Evolutionary conservation across 75 land plant genomes (phyloP), one percentile per base, ranked within the genome.

Genomic region (Pseudotsuga menziesii): DNA sequence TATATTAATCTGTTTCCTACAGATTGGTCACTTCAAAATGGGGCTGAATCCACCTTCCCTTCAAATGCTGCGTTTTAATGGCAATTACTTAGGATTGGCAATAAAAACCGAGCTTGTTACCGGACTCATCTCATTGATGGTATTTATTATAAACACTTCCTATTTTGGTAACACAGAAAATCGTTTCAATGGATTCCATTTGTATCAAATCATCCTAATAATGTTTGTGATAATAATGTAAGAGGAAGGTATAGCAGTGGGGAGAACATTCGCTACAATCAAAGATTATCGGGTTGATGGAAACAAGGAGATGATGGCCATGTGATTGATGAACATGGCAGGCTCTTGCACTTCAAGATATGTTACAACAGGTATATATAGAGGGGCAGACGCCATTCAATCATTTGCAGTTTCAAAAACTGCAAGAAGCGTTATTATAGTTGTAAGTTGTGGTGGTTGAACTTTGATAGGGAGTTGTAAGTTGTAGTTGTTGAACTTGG

Each of bases 301-400:
- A 19, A 86, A 80, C 78, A 86, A 86, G 74, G 85, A 86, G 48
- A 77, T 83, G 86, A 80, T 86, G 27, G 88, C 88, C 5, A 61
- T 83, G 52, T 82, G 88, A 22, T 35, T 69, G 58, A 83, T 77
- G 82, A 86, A 86, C 82, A 72, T 86, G 6, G 75, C 73, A 52
- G 85, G 80, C 11, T 83, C 88, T 36, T 85, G 77, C 27, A 73
- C 86, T 41, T 86, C 85, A 3, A 83, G 82, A 80, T 83, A 83
- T 77, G 71, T 83, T 5, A 64, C 82, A 25, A 80, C 88, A 44
- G 85, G 88, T 86, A 77, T 39, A 39, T 39, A 39, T 48, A 48
- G 32, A 29, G 32, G 32, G 32, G 1, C 12, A 48, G 2, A 9
- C 54, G 9, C 12, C 0, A 48, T 48, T 44, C 8, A 44, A 44